Percentiles rank a stretch among this genome's conserved stretches.
Evolutionary conservation across 1,284 basidiomycete genomes (phyloP).

Genomic region (Hemileia vastatrix): DNA sequence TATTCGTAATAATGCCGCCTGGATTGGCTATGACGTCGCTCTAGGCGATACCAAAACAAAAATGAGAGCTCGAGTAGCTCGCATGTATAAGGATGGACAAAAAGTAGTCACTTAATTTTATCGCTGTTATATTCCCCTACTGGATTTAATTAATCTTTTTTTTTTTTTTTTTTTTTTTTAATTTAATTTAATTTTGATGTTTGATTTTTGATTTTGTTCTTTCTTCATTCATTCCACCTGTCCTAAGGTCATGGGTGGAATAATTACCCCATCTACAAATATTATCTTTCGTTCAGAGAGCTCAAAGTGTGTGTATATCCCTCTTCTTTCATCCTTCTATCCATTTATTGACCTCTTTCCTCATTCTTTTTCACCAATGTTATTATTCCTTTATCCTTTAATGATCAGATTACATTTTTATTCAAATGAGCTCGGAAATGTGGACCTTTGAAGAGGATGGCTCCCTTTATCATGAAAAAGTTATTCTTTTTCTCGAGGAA

Average conservation of each 20-base stretch:
- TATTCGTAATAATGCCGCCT: constrained; percentile 20
- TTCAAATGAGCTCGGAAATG: constrained; percentile 88
- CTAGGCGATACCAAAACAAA: constrained; percentile 17
- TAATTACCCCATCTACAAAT: constrained; percentile 73
- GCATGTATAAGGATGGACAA: constrained; percentile 19
- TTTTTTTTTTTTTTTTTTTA: background rate
- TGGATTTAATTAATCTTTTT: background rate
- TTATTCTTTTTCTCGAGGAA: constrained; percentile 73
- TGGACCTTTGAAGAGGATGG: constrained; percentile 98
- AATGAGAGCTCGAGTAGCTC: constrained; percentile 17
- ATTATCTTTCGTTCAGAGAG: constrained; percentile 81
- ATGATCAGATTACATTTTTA: constrained; percentile 58
- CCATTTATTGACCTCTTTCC: background rate
- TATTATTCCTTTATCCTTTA: background rate
- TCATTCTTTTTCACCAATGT: background rate
- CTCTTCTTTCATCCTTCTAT: background rate
- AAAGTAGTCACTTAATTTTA: no score
- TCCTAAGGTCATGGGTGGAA: constrained; percentile 63
- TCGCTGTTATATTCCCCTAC: no score
- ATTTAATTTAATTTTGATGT: constrained; percentile 1
- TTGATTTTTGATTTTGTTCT: constrained; percentile 4
- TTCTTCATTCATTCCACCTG: constrained; percentile 6
- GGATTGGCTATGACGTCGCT: constrained; percentile 18
- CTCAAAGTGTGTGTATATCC: constrained; percentile 53
- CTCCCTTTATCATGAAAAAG: constrained; percentile 90